Evolutionary conservation across 306 rosid genomes (phyloP).

Genomic region (Vigna unguiculata): DNA sequence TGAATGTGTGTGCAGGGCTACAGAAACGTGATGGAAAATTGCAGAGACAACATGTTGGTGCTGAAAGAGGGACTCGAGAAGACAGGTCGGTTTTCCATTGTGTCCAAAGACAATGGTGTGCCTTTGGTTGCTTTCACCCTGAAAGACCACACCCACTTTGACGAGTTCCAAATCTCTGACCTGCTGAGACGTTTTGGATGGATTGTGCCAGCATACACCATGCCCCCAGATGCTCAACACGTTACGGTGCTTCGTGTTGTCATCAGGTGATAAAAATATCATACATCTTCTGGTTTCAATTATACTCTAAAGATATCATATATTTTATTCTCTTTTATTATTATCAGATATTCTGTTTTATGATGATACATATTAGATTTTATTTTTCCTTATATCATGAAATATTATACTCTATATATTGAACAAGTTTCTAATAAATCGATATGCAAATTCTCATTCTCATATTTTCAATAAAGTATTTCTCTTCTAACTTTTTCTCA

Average conservation of each 20-base stretch:
- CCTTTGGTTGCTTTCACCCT: slow-evolving; percentile 90
- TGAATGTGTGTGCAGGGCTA: slow-evolving; percentile 65
- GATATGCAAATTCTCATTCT: too few relatives aligned
- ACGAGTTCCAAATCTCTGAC: slow-evolving; percentile 83
- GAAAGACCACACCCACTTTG: slow-evolving; percentile 64
- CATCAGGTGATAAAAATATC: too few relatives aligned
- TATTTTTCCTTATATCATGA: too few relatives aligned
- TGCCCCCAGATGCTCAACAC: slow-evolving; percentile 89
- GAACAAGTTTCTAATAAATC: too few relatives aligned
- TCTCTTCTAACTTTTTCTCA: too few relatives aligned
- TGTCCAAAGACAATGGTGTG: slow-evolving; percentile 86
- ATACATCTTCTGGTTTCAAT: too few relatives aligned
- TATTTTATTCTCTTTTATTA: too few relatives aligned
- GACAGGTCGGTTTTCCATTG: slow-evolving; percentile 68
- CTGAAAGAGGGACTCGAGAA: slow-evolving; percentile 78
- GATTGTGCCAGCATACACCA: slow-evolving; percentile 95
- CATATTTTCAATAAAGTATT: too few relatives aligned
- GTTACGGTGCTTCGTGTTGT: slow-evolving; percentile 87
- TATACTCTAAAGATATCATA: too few relatives aligned
- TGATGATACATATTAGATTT: too few relatives aligned
- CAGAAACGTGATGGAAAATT: slow-evolving; percentile 85
- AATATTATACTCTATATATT: too few relatives aligned
- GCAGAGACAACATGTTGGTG: slow-evolving; percentile 86
- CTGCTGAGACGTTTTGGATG: slow-evolving; percentile 79
- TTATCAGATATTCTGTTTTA: too few relatives aligned